phyloP scores from a whole-genome alignment of 345 rosid genomes.

The Citrus australasica region DNA sequence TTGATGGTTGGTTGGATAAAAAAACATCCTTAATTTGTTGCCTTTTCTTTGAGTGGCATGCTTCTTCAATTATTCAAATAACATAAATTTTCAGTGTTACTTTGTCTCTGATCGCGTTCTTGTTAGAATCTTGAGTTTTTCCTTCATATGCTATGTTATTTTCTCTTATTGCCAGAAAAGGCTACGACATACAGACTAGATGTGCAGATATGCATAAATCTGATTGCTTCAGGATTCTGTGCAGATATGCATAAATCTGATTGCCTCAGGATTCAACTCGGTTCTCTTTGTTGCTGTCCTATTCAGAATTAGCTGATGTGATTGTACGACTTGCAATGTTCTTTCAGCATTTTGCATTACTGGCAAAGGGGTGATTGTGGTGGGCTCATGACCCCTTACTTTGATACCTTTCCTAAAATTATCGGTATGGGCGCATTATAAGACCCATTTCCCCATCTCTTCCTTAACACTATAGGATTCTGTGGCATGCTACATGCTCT shows the following conservation, averaged over 20 bases:
- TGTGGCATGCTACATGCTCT: background rate
- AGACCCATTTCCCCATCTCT: background rate
- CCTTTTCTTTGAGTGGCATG: conserved; percentile 35
- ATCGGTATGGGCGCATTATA: background rate
- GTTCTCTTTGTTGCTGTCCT: conserved; percentile 14
- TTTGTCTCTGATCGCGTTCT: conserved; percentile 3
- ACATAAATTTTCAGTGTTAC: conserved; percentile 30
- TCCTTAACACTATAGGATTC: background rate
- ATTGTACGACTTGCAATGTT: conserved; percentile 15
- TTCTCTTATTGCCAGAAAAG: conserved; percentile 21
- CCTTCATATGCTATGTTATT: background rate
- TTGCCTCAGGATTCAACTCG: conserved; percentile 12
- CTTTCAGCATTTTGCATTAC: conserved; percentile 7
- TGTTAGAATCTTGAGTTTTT: background rate
- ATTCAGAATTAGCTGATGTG: conserved; percentile 19
- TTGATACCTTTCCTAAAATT: conserved; percentile 18
- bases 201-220: conserved; percentile 1
- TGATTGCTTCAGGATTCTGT: conserved; percentile 13
- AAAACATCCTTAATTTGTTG: conserved; percentile 39
- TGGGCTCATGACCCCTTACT: conserved; percentile 21
- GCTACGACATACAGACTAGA: conserved; percentile 14
- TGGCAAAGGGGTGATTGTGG: conserved; percentile 12
- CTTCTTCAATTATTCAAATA: conserved; percentile 42
- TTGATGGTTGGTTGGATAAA: conserved; percentile 44
- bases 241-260: conserved; percentile 7